Evolutionary conservation across 2,329 filamentous ascomycete genomes (phyloP).

Genomic region (Neonectria neomacrospora): DNA sequence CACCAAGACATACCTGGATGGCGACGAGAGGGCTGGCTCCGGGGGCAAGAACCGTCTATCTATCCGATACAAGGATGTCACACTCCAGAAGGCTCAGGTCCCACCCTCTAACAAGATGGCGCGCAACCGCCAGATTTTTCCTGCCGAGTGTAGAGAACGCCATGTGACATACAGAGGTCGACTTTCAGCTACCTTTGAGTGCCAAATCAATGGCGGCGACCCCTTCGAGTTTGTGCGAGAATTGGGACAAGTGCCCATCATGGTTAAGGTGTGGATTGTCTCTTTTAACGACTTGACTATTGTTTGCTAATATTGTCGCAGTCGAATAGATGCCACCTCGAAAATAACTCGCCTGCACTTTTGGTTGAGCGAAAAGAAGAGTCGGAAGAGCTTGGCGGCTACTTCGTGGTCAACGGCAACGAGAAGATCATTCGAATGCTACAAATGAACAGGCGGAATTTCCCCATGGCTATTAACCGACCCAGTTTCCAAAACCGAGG

Average conservation of each 20-base stretch:
- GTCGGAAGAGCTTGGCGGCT: conserved; percentile 94
- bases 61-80: conserved; percentile 82
- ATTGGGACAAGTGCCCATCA: conserved; percentile 89
- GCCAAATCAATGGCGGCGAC: conserved; percentile 86
- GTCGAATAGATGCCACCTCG: conserved; percentile 91
- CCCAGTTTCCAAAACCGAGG: conserved; percentile 91
- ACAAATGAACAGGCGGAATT: conserved; percentile 90
- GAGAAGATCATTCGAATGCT: conserved; percentile 96
- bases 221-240: conserved; percentile 85
- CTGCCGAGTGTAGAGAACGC: conserved; percentile 92
- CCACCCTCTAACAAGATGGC: conserved; percentile 87
- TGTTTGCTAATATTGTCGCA: conserved; percentile 50
- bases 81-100: conserved; percentile 82
- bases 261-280: conserved; percentile 78
- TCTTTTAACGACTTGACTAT: not conserved
- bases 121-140: conserved; percentile 85
- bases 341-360: conserved; percentile 83
- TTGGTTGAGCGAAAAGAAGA: conserved; percentile 92
- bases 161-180: conserved; percentile 92
- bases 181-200: conserved; percentile 85
- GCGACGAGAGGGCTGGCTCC: conserved; percentile 70
- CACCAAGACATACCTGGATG: conserved; percentile 87
- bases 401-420: conserved; percentile 97
- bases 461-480: conserved; percentile 92
- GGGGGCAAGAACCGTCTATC: conserved; percentile 77